Base-by-base conservation (phyloP, 2,329 filamentous ascomycete genomes). In the Cercospora zeina region DNA sequence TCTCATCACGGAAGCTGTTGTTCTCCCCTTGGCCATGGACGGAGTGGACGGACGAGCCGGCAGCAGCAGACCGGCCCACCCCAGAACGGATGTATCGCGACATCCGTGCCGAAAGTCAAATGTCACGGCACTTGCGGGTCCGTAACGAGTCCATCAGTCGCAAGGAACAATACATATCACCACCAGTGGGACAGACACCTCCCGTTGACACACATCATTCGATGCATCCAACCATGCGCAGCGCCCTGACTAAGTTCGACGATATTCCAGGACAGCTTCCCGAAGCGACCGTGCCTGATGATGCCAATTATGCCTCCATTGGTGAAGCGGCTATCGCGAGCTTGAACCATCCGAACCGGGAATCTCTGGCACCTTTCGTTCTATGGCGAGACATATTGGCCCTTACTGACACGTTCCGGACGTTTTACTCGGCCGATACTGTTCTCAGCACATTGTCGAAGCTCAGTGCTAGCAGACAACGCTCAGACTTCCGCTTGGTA, bases 361-460 rank as follows among this genome's bases (percentile, higher is more conserved):
- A 64, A 14, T 33, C 63, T 34, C 53, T 71, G 4, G 60, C 61
- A 6, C 37, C 60, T 1, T 56, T 63, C 54, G 62, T 59, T 5
- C 62, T 71, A 4, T 87, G 83, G 83, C 77, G 84, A 37, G 85
- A 87, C 68, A 81, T 86, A 58, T 77, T 87, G 3, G 80, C 77
- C 6, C 69, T 87, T 9, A 80, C 82, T 0, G 86, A 83, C 80
- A 79, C 83, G 34, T 77, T 85, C 24, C 82, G 78, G 36, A 87
- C 85, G 0, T 68, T 83, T n/a, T 79, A 81, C 65, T 79, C 80
- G 11, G 70, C 72, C 51, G 65, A 78, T 54, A 76, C 75, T 31
- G 80, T 84, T 49, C 42, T 70, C 56, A 54, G 69, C 74, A 73
- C 65, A 66, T 79, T 67, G 63, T 73, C 76, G 27, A 66, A 74